These are phyloP conservation scores for Ceratocystis alfenasii DNA, from an alignment of 2,329 filamentous ascomycete genomes.

Conservation along the genomic window DNA sequence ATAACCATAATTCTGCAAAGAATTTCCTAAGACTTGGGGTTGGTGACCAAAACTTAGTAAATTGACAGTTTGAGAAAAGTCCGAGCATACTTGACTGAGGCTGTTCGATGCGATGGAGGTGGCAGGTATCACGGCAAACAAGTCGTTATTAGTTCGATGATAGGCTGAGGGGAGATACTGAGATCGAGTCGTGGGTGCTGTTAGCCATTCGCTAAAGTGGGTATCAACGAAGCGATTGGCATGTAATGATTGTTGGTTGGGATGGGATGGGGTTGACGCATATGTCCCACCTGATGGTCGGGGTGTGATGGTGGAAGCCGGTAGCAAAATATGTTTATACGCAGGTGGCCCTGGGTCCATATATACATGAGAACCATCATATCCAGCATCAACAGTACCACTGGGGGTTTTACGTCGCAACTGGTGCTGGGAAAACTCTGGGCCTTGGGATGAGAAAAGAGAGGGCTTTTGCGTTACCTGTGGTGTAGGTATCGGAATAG, in stretches of 20 bases:
- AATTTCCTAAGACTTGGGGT: background rate
- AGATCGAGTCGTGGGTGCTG: background rate
- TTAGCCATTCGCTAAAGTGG: background rate
- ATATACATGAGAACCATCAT: slow-evolving; percentile 71
- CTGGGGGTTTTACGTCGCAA: slow-evolving; percentile 85
- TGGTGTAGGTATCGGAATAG: background rate
- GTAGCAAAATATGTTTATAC: slow-evolving; percentile 70
- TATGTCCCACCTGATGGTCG: background rate
- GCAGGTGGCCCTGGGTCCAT: slow-evolving; percentile 62
- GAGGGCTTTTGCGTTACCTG: background rate
- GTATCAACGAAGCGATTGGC: background rate
- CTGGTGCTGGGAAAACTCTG: slow-evolving; percentile 37
- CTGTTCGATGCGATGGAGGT: background rate
- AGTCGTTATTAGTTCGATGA: background rate
- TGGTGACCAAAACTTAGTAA: slow-evolving; percentile 1
- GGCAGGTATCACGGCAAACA: background rate
- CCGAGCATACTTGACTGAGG: background rate
- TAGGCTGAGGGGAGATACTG: background rate
- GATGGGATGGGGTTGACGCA: background rate
- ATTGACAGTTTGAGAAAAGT: slow-evolving; percentile 5
- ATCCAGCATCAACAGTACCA: slow-evolving; percentile 83
- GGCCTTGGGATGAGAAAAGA: background rate
- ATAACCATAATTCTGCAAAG: slow-evolving; percentile 18
- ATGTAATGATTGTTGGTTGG: background rate
- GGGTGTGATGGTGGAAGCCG: slow-evolving; percentile 32